These are phyloP conservation scores for Stenocarpella maydis DNA, from an alignment of 2,329 filamentous ascomycete species.

Conservation along the genomic window DNA sequence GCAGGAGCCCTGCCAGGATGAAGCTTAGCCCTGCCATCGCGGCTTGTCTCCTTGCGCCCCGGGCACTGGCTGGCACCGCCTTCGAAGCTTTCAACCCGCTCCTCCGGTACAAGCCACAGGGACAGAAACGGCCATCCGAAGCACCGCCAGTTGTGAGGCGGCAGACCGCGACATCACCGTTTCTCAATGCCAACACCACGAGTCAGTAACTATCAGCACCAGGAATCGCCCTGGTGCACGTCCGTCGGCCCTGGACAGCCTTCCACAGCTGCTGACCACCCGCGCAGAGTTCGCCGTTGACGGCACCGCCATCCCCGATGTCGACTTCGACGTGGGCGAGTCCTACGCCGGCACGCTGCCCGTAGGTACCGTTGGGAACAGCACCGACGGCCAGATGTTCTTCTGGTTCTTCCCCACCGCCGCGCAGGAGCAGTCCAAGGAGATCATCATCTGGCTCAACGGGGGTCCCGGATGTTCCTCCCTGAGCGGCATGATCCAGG, in stretches of 20 bases:
- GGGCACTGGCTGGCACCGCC: conserved; percentile 11
- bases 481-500: conserved; percentile 72
- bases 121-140: neutral
- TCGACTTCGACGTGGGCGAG: conserved; percentile 70
- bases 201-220: conserved; percentile 37
- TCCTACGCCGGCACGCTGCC: conserved; percentile 67
- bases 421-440: conserved; percentile 55
- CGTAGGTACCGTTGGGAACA: conserved; percentile 56
- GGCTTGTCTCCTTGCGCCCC: conserved; percentile 4
- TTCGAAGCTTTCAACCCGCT: conserved; percentile 29
- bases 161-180: conserved; percentile 30
- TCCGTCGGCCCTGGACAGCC: neutral
- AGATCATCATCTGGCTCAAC: conserved; percentile 66
- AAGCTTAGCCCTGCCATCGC: conserved; percentile 3
- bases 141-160: conserved; percentile 12
- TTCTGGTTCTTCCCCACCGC: conserved; percentile 70
- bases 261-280: neutral
- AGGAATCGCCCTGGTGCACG: neutral
- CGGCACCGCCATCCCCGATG: conserved; percentile 67
- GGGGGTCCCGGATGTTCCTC: conserved; percentile 62
- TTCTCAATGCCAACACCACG: conserved; percentile 41
- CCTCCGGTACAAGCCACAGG: conserved; percentile 3
- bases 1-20: conserved; percentile 18
- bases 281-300: conserved; percentile 65
- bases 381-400: conserved; percentile 58